Percentiles rank a stretch among this genome's conserved stretches.
These are phyloP conservation scores for Annulohypoxylon bovei DNA, from an alignment of 495 filamentous ascomycete species.

Conservation along the genomic window DNA sequence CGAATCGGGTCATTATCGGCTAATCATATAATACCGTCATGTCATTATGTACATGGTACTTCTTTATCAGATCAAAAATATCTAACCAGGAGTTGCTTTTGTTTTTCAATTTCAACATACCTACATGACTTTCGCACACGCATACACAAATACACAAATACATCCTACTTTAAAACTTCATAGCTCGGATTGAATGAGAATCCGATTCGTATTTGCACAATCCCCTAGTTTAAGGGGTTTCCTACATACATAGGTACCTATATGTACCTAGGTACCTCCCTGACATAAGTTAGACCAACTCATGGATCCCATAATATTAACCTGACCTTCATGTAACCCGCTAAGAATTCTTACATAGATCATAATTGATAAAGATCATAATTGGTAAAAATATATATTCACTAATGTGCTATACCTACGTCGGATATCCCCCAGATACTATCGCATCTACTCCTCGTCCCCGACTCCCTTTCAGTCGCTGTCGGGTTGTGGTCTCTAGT, in stretches of 20 bases:
- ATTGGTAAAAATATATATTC: neutral
- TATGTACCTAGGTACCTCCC: no score
- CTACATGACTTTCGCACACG: no score
- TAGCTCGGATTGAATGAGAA: no score
- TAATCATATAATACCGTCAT: constrained; percentile 7
- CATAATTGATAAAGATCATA: neutral
- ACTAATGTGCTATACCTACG: constrained; percentile 10
- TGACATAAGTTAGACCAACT: neutral
- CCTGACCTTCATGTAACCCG: neutral
- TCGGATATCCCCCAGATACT: constrained; percentile 31
- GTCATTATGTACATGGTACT: neutral
- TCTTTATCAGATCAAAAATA: neutral
- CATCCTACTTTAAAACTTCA: no score
- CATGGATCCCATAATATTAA: no score
- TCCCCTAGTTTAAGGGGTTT: no score
- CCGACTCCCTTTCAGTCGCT: neutral
- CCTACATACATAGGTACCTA: no score
- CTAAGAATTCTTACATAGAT: neutral
- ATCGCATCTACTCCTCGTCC: constrained; percentile 5
- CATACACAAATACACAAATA: no score
- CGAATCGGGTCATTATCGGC: constrained; percentile 20
- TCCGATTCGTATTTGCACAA: no score
- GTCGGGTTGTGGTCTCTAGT: neutral
- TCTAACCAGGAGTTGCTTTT: constrained; percentile 1
- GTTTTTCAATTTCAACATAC: no score